Base-by-base conservation (phyloP, 805 yeast species). In the Scheffersomyces lignosus region DNA sequence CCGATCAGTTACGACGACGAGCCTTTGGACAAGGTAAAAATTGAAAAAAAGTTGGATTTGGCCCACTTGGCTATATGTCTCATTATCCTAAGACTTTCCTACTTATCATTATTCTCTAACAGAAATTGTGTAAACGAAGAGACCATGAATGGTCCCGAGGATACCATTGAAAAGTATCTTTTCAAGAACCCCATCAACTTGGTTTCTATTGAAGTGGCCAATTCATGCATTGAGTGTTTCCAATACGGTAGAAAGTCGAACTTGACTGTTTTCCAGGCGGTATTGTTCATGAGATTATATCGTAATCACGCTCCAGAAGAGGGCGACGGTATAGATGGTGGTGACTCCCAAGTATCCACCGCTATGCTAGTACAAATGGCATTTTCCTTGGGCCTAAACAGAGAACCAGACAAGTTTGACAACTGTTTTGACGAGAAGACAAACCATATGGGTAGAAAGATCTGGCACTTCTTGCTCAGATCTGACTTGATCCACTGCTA, bases 381-480 rank as follows among this genome's bases (percentile, higher is more conserved):
- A 1, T 47, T 41, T 28, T 45, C 48, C 12, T 38, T 54, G 43
- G 57, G 60, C 1, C 34, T 54, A 10, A 47, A 54, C 34, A 40
- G 56, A 5, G 60, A 54, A n/a, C 51, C 51, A 12, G 58, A 56
- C 14, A 56, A 62, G 3, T 57, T 58, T 29, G 58, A 56, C 15
- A 56, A 62, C 3, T 57, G 57, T 28, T 31, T 52, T 3, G 74
- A 71, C 38, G 53, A 40, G 33, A 61, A 50, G 34, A 60, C 66
- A 15, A 64, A 69, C 15, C 74, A 77, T 41, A 48, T 79, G 2
- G 70, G 78, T 68, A 66, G 87, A 48, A 80, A 77, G 45, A 66
- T 79, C 3, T 81, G 87, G 87, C 70, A 69, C 52, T 61, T 64
- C 16, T 54, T 81, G 29, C 59, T 75, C 18, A 28, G 43, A n/a